Base-by-base conservation (phyloP, 169 alveolate genomes). In the Neospora caninum region DNA sequence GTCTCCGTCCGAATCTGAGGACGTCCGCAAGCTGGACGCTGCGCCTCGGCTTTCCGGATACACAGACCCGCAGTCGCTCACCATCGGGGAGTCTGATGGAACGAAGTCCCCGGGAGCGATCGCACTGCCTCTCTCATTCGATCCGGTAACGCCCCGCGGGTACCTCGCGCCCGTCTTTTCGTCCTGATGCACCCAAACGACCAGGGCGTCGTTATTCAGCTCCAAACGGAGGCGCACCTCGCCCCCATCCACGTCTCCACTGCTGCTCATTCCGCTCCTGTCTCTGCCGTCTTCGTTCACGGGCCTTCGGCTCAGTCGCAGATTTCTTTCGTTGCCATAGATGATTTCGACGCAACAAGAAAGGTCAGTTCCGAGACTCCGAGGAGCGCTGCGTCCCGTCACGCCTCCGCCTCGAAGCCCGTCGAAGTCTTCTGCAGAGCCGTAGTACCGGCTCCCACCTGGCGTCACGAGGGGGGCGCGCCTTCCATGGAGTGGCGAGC, bases 391-490 rank as follows among this genome's bases (percentile, higher is more conserved):
- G 39, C 42, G 22, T 7, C 86, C n/a, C 39, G 49, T n/a, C 22
- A 20, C 45, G 9, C 86, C 86, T 25, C 43, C 86, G 39, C 86
- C 45, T 4, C 86, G 27, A 16, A n/a, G 86, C 18, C 49, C 39
- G 39, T n/a, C 86, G 43, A 16, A 18, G 39, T 29, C 86, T 2
- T 78, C 86, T 4, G 27, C 86, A 25, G 27, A n/a, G 45, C 86
- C n/a, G 45, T 78, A 78, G 45, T 78, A 78, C 45, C 41, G 86
- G 4, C 86, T n/a, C 20, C 86, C 86, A 1, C 86, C 86, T n/a
- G 86, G 86, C 45, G 86, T 36, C 20, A 78, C 86, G 29, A 78
- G 43, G 29, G 86, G 43, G 29, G n/a, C 27, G 45, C 43, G 45
- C 20, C 45, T 43, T 2, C 43, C 86, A 27, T 64, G 73, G 1